Base-by-base conservation (phyloP, 352 stramenopile genomes). In the Elongisporangium senticosum region DNA sequence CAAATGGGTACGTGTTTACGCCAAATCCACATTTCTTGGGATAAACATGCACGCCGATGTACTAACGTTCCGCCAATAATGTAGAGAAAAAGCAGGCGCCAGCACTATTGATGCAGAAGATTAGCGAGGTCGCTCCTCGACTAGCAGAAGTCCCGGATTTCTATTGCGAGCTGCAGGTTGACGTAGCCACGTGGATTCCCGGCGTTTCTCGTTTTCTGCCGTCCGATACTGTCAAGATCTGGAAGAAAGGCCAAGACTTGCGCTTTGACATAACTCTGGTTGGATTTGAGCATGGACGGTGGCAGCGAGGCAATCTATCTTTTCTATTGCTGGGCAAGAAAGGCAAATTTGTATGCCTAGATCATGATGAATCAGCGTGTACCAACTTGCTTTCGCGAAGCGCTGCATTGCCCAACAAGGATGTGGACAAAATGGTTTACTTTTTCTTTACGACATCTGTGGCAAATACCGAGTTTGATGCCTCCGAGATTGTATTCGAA, bases 171-270 rank as follows among this genome's bases (percentile, higher is more conserved):
- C 77, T 90, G 39, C 67, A 71, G 10, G 68, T 92, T 17, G 79
- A 90, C 48, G 63, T 92, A 33, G 77, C 79, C 22, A 86, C 82
- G 10, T 90, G 82, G 82, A 74, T 92, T 20, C 82, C 82, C 1
- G 79, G 81, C 7, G 66, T 89, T 15, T 90, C 79, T 49, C 74
- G 72, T 26, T 88, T 72, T 72, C 63, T 92, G 33, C 82, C 82
- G 10, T 89, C 77, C 2, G 79, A 92, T 60, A 86, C 75, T 3
- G 63, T 92, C 20, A 87, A 78, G 62, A 90, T 92, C 50, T 90
- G 79, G 79, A 92, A 92, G 62, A 72, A 75, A 13, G 71, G 59
- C 3, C 53, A 68, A 39, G 64, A 90, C 48, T 73, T 90, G 23
- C 74, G 83, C 43, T 81, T 87, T 20, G 79, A 92, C 39, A 69